These are phyloP conservation scores for Neurospora sp. DNA, from an alignment of 495 filamentous ascomycete genomes.

Conservation along the genomic window DNA sequence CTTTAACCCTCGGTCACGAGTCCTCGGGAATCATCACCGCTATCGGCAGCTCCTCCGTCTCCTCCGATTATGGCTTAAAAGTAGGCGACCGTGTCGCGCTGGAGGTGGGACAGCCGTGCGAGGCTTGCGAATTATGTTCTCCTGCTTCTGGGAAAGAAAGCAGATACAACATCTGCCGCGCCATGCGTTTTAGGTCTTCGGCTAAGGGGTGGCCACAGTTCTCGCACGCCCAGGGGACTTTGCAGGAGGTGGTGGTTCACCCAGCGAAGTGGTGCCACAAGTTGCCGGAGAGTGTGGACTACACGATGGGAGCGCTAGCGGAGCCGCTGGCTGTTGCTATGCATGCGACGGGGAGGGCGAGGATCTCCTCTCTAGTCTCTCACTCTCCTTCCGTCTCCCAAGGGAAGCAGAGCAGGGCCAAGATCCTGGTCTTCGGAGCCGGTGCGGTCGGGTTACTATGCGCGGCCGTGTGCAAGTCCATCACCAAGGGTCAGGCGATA, in stretches of 20 bases:
- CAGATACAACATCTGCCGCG: constrained; percentile 79
- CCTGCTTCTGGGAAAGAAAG: constrained; percentile 26
- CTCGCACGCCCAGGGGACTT: constrained; percentile 73
- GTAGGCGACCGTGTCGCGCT: constrained; percentile 69
- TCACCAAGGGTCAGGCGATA: constrained; percentile 2
- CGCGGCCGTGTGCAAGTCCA: constrained; percentile 51
- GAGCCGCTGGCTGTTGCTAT: constrained; percentile 76
- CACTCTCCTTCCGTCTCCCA: not conserved
- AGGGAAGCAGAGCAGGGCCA: constrained; percentile 14
- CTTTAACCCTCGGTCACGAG: constrained; percentile 54
- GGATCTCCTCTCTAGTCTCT: constrained; percentile 26
- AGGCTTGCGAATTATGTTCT: constrained; percentile 53
- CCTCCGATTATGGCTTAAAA: constrained; percentile 18
- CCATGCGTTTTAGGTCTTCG: constrained; percentile 67
- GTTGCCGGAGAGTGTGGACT: constrained; percentile 55
- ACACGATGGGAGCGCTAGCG: constrained; percentile 61
- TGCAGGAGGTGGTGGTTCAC: constrained; percentile 71
- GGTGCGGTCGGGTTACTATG: constrained; percentile 72
- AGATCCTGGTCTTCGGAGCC: constrained; percentile 68
- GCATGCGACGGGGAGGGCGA: constrained; percentile 58
- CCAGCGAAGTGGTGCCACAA: constrained; percentile 59
- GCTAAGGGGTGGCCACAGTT: constrained; percentile 49
- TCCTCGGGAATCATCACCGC: constrained; percentile 48
- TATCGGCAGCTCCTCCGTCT: constrained; percentile 35
- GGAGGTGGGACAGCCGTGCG: constrained; percentile 77